A percentile compares a stretch with the other conserved stretches of the same genome.
Evolutionary conservation across 176 grass and related monocot species (phyloP).

Genomic region (Musa beccarii): DNA sequence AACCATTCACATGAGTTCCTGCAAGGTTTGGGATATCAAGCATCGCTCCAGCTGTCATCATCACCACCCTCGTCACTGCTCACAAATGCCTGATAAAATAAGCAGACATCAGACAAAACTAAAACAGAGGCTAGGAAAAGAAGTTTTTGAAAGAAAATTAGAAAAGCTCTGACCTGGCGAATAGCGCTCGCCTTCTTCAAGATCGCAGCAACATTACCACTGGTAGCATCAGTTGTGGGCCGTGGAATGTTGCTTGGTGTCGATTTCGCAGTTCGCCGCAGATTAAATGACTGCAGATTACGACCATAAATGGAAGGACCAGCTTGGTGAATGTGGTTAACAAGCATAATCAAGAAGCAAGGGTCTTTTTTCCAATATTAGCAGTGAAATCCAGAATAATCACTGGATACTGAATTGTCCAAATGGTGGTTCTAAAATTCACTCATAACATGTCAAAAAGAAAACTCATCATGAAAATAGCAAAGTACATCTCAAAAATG

Average conservation of each 20-base stretch:
- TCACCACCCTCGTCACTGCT: constrained; percentile 85
- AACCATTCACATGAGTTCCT: constrained; percentile 16
- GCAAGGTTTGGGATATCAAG: constrained; percentile 38
- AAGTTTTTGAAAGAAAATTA: not conserved
- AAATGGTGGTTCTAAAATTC: too few relatives aligned
- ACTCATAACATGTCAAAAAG: too few relatives aligned
- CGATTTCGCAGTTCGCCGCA: constrained; percentile 50
- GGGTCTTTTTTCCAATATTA: not conserved
- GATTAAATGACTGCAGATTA: constrained; percentile 79
- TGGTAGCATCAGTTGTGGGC: constrained; percentile 32
- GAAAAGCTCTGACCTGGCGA: constrained; percentile 57
- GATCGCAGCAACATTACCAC: constrained; percentile 69
- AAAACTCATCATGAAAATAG: too few relatives aligned
- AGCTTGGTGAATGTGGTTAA: not conserved
- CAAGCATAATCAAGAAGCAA: not conserved
- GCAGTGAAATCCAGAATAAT: too few relatives aligned
- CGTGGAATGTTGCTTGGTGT: constrained; percentile 37
- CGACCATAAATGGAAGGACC: constrained; percentile 16
- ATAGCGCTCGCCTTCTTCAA: constrained; percentile 95
- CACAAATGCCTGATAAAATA: constrained; percentile 63
- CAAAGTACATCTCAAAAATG: too few relatives aligned
- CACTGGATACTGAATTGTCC: too few relatives aligned
- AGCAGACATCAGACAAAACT: constrained; percentile 15
- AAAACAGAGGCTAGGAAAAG: not conserved
- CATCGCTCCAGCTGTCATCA: constrained; percentile 96